Evolutionary conservation across 1,139 yeast genomes (phyloP).

Genomic region (Spathaspora sp.): DNA sequence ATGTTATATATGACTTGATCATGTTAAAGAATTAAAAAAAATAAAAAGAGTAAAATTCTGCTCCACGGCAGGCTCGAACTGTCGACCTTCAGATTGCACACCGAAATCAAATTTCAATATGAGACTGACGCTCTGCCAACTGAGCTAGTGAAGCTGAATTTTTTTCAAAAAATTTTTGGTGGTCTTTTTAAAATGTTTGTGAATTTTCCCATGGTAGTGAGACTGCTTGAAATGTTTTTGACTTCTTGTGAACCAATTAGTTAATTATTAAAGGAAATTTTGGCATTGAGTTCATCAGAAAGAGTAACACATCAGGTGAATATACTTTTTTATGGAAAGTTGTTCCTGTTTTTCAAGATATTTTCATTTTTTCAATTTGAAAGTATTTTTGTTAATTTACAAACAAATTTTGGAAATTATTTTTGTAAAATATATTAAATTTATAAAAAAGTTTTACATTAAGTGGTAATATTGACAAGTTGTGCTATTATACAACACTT

Average conservation of each 20-base stretch:
- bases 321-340: neutral
- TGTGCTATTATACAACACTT: no score
- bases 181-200: neutral
- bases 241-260: neutral
- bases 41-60: slow-evolving; percentile 16
- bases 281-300: no score
- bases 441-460: neutral
- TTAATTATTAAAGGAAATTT: neutral
- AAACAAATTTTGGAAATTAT: neutral
- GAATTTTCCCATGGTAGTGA: neutral
- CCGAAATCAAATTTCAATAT: slow-evolving; percentile 11
- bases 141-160: slow-evolving; percentile 47
- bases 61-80: slow-evolving; percentile 58
- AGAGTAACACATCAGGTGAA: neutral
- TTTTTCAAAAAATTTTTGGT: neutral
- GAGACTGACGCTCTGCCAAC: slow-evolving; percentile 52
- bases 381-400: neutral
- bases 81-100: slow-evolving; percentile 53
- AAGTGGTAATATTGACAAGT: no score
- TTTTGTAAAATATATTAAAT: neutral
- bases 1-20: neutral
- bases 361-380: neutral
- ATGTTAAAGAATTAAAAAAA: neutral
- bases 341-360: neutral
- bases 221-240: neutral